Evolutionary conservation across 1,284 basidiomycete species (phyloP).

Genomic region (Cryptococcus hybrid): DNA sequence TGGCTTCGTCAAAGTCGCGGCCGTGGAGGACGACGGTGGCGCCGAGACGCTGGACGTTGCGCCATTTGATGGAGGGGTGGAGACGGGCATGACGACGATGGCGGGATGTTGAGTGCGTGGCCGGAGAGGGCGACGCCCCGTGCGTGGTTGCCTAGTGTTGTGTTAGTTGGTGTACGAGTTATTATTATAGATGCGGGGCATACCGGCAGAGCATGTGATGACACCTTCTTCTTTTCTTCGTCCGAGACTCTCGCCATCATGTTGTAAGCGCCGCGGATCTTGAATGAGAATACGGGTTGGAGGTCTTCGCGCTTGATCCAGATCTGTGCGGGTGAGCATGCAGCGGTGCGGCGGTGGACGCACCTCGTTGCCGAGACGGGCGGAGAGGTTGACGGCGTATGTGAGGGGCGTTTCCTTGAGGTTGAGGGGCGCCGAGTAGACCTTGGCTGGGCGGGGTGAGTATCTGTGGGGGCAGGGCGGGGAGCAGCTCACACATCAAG

Average conservation of each 20-base stretch:
- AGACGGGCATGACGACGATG: slow-evolving; percentile 97
- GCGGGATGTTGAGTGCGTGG: slow-evolving; percentile 58
- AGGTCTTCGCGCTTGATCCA: slow-evolving; percentile 97
- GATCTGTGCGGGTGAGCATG: slow-evolving; percentile 53
- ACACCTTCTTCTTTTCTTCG: slow-evolving; percentile 82
- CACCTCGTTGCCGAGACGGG: slow-evolving; percentile 77
- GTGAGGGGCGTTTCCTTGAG: slow-evolving; percentile 90
- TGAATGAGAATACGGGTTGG: slow-evolving; percentile 99
- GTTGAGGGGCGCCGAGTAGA: slow-evolving; percentile 72
- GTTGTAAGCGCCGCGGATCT: slow-evolving; percentile 97
- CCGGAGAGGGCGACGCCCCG: slow-evolving; percentile 97
- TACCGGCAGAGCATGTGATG: too few relatives aligned
- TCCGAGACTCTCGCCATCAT: slow-evolving; percentile 89
- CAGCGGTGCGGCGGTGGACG: not conserved
- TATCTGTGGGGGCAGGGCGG: not conserved
- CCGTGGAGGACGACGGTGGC: slow-evolving; percentile 94
- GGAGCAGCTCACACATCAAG: slow-evolving; percentile 62
- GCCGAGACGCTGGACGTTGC: slow-evolving; percentile 87
- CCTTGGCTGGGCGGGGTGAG: slow-evolving; percentile 59
- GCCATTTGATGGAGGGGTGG: slow-evolving; percentile 93
- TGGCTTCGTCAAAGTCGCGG: slow-evolving; percentile 93
- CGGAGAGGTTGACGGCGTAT: slow-evolving; percentile 78
- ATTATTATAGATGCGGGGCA: too few relatives aligned
- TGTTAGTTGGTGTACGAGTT: too few relatives aligned
- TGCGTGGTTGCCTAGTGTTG: slow-evolving; percentile 94